phyloP scores from a whole-genome alignment of 1,139 yeast genomes.

The Kluyveromyces sp. region DNA sequence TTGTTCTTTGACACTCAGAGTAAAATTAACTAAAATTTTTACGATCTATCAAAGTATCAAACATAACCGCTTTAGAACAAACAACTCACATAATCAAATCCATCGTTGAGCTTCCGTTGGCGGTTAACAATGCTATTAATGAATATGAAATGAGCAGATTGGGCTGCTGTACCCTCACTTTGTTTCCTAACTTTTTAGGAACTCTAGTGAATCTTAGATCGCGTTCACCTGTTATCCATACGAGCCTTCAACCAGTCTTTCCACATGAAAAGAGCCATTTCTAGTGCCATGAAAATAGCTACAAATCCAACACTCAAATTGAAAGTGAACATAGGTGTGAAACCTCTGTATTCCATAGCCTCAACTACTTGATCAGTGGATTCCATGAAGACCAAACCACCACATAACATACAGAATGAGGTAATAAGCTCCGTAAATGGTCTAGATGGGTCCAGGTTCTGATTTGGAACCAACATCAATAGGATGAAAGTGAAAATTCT shows the following conservation, averaged over 20 bases:
- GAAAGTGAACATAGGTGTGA: slow-evolving; percentile 83
- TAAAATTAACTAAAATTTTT: too few species aligned
- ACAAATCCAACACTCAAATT: slow-evolving; percentile 75
- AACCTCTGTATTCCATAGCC: slow-evolving; percentile 78
- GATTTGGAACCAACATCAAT: slow-evolving; percentile 45
- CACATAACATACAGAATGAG: slow-evolving; percentile 71
- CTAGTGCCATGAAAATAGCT: slow-evolving; percentile 86
- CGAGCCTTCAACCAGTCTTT: slow-evolving; percentile 42
- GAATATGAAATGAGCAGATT: too few species aligned
- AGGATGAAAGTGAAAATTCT: slow-evolving; percentile 62
- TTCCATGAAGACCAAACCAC: slow-evolving; percentile 89
- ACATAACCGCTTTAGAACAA: too few species aligned
- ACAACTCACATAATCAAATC: too few species aligned
- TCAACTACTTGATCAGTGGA: slow-evolving; percentile 78
- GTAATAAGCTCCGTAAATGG: slow-evolving; percentile 83
- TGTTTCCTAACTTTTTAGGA: too few species aligned
- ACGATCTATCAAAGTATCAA: too few species aligned
- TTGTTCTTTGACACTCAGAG: too few species aligned
- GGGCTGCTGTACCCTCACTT: too few species aligned
- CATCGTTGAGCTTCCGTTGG: too few species aligned
- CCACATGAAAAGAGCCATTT: slow-evolving; percentile 61
- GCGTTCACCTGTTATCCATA: slow-evolving; percentile 5
- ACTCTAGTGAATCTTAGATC: background rate
- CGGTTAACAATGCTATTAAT: too few species aligned
- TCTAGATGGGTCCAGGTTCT: slow-evolving; percentile 41